Conservation (phyloP, 495 filamentous ascomycete species). For the Tuber microsphaerosporum region DNA sequence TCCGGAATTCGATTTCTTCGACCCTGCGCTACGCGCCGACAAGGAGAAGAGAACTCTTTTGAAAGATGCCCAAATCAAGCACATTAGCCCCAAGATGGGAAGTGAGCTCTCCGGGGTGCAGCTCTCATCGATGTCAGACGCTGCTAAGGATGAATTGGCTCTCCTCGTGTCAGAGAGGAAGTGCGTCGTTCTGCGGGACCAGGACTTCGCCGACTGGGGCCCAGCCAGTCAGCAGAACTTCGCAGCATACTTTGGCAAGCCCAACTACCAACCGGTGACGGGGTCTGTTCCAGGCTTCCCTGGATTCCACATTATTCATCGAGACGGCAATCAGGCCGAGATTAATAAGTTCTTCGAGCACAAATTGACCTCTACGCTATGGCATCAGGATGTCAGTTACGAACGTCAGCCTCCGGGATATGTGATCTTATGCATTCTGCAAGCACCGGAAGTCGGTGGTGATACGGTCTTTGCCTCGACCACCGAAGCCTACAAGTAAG, state of each 20-base stretch:
- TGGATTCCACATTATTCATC: slow-evolving; percentile 57
- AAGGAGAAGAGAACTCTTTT: slow-evolving; percentile 42
- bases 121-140: slow-evolving; percentile 43
- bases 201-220: slow-evolving; percentile 47
- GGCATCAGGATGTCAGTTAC: slow-evolving; percentile 58
- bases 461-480: slow-evolving; percentile 43
- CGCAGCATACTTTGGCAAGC: slow-evolving; percentile 55
- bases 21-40: slow-evolving; percentile 44
- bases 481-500: slow-evolving; percentile 42
- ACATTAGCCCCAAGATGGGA: slow-evolving; percentile 52
- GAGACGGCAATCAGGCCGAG: slow-evolving; percentile 53
- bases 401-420: slow-evolving; percentile 55
- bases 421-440: slow-evolving; percentile 53
- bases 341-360: slow-evolving; percentile 52
- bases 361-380: slow-evolving; percentile 52
- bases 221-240: slow-evolving; percentile 49
- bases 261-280: slow-evolving; percentile 55
- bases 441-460: slow-evolving; percentile 51
- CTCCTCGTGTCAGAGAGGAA: slow-evolving; percentile 45
- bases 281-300: slow-evolving; percentile 51
- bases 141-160: slow-evolving; percentile 45
- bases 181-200: slow-evolving; percentile 46
- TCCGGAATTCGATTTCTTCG: slow-evolving; percentile 42
- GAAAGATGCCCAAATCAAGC: slow-evolving; percentile 24
- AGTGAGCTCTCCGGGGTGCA: slow-evolving; percentile 47